These are phyloP conservation scores for Juglanconis oblonga DNA, from an alignment of 2,329 filamentous ascomycete species.

Conservation along the genomic window DNA sequence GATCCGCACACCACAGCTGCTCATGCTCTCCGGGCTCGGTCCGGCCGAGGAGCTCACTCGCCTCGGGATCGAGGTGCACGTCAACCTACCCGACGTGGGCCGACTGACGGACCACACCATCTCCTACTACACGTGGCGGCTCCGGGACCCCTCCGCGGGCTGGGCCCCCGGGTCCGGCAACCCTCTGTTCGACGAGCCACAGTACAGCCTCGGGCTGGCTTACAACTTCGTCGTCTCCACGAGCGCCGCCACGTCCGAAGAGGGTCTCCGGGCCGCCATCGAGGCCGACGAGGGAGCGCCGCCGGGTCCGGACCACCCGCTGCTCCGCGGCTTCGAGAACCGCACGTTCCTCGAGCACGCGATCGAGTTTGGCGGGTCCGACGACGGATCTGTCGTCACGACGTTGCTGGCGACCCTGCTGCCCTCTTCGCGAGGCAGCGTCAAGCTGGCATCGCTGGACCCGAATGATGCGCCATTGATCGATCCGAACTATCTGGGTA, in stretches of 20 bases:
- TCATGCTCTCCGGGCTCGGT: too few species aligned
- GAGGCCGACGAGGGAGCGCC: neutral
- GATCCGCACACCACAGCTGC: too few species aligned
- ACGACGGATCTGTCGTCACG: neutral
- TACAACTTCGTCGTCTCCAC: neutral
- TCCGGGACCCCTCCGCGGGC: neutral
- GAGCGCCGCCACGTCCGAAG: neutral
- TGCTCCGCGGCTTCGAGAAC: neutral
- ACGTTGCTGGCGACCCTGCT: neutral
- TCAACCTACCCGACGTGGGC: too few species aligned
- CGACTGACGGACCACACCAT: too few species aligned
- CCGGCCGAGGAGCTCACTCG: too few species aligned
- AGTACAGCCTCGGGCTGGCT: neutral
- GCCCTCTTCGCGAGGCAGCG: neutral
- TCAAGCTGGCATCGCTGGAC: neutral
- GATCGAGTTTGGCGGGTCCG: neutral
- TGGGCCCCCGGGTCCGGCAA: conserved; percentile 1
- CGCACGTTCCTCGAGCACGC: neutral
- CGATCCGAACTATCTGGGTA: neutral
- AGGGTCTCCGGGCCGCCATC: neutral
- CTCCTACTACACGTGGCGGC: too few species aligned
- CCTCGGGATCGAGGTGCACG: too few species aligned
- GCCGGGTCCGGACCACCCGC: neutral
- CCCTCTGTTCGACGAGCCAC: neutral
- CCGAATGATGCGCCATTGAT: neutral